Conservation (phyloP, 2,329 filamentous ascomycete species). For the Botrytis hyacinthi region DNA sequence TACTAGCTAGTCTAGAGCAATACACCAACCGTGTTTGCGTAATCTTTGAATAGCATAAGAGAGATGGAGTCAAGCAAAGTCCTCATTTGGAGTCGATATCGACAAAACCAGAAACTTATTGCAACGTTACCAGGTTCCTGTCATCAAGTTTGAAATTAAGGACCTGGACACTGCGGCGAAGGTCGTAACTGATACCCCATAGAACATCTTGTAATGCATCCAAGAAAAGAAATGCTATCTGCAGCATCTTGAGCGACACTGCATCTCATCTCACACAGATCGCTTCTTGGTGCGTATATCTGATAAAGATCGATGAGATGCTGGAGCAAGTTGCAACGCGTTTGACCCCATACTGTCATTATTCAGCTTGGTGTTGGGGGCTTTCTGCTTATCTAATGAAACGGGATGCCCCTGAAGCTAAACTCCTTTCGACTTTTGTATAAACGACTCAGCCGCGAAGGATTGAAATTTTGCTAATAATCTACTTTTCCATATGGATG, state of each 20-base stretch:
- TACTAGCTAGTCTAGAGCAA: not conserved
- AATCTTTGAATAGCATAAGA: not conserved
- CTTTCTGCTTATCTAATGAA: conserved; percentile 4
- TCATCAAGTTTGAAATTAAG: conserved; percentile 5
- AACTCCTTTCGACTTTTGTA: not conserved
- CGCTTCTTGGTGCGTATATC: not conserved
- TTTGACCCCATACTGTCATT: not conserved
- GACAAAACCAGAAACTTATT: not conserved
- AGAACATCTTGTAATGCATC: not conserved
- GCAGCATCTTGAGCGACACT: not conserved
- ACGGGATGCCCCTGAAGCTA: conserved; percentile 13
- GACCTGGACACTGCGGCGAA: not conserved
- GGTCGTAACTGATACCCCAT: not conserved
- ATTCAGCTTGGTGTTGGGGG: not conserved
- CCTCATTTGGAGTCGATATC: not conserved
- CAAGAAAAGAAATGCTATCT: not conserved
- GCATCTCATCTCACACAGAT: not conserved
- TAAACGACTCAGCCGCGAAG: conserved; percentile 18
- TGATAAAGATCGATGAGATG: not conserved
- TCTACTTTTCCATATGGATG: not conserved
- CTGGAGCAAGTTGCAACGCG: not conserved
- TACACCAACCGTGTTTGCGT: not conserved
- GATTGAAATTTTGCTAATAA: conserved; percentile 3
- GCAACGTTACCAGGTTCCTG: conserved; percentile 18
- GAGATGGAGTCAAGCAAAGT: not conserved